A percentile compares a stretch with the other conserved stretches of the same genome.
Conservation (phyloP, 495 filamentous ascomycete species). For the Astrothelium subdiscretum region DNA sequence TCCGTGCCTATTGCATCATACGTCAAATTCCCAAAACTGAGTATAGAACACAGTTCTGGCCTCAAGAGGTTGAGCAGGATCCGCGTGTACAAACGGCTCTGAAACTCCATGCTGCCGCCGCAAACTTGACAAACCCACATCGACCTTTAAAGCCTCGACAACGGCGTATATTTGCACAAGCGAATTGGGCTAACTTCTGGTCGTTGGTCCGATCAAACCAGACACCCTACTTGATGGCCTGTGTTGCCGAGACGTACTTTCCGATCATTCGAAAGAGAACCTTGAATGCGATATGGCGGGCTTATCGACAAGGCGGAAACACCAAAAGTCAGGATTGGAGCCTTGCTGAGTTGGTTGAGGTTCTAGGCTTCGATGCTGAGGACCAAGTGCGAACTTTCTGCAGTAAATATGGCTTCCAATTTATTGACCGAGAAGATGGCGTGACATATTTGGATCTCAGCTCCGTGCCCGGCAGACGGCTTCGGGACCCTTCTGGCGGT, state of each 20-base stretch:
- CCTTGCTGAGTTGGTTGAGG: conserved; percentile 48
- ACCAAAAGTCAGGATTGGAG: conserved; percentile 59
- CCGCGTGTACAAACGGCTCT: conserved; percentile 52
- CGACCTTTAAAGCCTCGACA: conserved; percentile 51
- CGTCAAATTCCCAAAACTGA: conserved; percentile 62
- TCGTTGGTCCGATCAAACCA: conserved; percentile 52
- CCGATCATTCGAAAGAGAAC: conserved; percentile 65
- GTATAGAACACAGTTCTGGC: conserved; percentile 60
- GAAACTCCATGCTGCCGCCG: conserved; percentile 55
- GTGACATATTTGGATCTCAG: conserved; percentile 22
- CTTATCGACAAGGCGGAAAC: conserved; percentile 42
- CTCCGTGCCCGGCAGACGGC: conserved; percentile 8
- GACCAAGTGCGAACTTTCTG: conserved; percentile 60
- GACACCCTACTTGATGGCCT: conserved; percentile 85
- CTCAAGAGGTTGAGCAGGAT: conserved; percentile 50
- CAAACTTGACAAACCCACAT: conserved; percentile 52
- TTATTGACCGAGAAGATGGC: conserved; percentile 34
- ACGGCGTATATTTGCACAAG: conserved; percentile 45
- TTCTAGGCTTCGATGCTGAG: conserved; percentile 62
- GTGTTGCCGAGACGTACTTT: conserved; percentile 87
- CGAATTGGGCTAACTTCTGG: conserved; percentile 64
- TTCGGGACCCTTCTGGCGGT: conserved; percentile 10
- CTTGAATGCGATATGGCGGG: conserved; percentile 55
- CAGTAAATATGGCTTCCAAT: conserved; percentile 52
- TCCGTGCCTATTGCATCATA: conserved; percentile 79